These are phyloP conservation scores for Viola odorata DNA, from an alignment of 345 rosid species.

Conservation along the genomic window DNA sequence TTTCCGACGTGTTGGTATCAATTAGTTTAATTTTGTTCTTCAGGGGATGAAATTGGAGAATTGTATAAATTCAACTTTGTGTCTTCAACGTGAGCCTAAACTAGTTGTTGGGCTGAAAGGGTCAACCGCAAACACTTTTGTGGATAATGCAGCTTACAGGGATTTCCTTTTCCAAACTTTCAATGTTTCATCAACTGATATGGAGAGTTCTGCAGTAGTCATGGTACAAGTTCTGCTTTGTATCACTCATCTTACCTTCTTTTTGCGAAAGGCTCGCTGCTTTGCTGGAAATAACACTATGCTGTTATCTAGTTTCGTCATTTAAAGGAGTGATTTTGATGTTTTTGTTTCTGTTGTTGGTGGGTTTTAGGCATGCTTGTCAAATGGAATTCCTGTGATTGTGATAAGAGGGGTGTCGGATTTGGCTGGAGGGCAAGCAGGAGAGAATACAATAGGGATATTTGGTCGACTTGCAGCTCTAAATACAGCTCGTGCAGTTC, in stretches of 20 bases:
- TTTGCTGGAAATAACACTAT: no score
- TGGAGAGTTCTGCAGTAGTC: constrained; percentile 52
- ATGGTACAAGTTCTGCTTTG: constrained; percentile 25
- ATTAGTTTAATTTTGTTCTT: background rate
- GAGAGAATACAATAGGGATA: constrained; percentile 20
- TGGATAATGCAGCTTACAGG: constrained; percentile 46
- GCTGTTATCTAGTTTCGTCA: no score
- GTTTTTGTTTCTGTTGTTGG: no score
- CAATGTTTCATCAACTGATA: constrained; percentile 41
- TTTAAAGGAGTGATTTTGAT: no score
- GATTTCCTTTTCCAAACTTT: constrained; percentile 34
- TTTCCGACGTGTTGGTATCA: background rate
- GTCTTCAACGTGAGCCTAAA: constrained; percentile 42
- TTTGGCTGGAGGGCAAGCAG: constrained; percentile 40
- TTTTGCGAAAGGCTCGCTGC: background rate
- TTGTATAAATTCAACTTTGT: constrained; percentile 45
- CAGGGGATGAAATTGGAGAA: constrained; percentile 37
- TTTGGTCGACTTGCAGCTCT: constrained; percentile 41
- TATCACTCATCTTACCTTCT: background rate
- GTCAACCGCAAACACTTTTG: constrained; percentile 40
- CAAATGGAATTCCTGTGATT: constrained; percentile 42
- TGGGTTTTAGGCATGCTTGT: constrained; percentile 33
- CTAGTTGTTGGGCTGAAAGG: constrained; percentile 40
- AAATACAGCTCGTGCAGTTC: constrained; percentile 36
- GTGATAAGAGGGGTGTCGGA: constrained; percentile 44